Base-by-base conservation (phyloP, 1,284 basidiomycete species). In the Megacollybia platyphylla region DNA sequence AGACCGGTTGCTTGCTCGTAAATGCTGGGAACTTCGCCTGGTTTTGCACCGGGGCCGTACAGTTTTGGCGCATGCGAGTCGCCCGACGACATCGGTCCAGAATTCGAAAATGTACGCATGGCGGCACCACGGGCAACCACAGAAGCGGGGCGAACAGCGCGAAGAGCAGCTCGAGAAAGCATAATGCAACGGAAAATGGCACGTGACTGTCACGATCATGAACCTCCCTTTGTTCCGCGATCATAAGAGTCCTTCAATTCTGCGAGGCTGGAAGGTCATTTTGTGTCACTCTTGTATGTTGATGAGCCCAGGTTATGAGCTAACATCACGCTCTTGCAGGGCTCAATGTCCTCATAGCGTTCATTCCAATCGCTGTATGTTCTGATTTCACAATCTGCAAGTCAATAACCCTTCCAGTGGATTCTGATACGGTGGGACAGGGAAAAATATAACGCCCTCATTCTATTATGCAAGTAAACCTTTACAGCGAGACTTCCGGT, bases 1-100 rank as follows among this genome's bases (percentile, higher is more conserved):
- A 97, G 73, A 80, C 94, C 93, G 52, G 94, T 98, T 26, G 93
- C 78, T 68, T 98, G 94, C 54, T 87, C 73, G 57, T 85, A 73
- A 65, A 90, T 86, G 48, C 84, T 87, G 46, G 90, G 80, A 48
- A 90, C 76, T 54, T 80, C 71, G 51, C 89, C 90, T 9, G 76
- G 45, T 63, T 87, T 81, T 53, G 74, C 76, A 57, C 90, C 77
- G 52, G 71, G 54, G 51, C 90, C 89, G 53, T 72, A 82, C 51
- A 90, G 65, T 49, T 79, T 65, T 45, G 87, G 84, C 43, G 78
- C 70, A 13, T 74, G 66, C 29, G 76, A 62, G 36, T 72, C 74
- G 46, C 64, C 73, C 13, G 76, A 76, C 44, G 63, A 61, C 40
- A 66, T 64, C 41, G 68, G 62, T 31, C 70, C 54, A 36, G 72